Evolutionary conservation across 352 stramenopile species (phyloP).

Genomic region (Salisapilia sapeloensis): DNA sequence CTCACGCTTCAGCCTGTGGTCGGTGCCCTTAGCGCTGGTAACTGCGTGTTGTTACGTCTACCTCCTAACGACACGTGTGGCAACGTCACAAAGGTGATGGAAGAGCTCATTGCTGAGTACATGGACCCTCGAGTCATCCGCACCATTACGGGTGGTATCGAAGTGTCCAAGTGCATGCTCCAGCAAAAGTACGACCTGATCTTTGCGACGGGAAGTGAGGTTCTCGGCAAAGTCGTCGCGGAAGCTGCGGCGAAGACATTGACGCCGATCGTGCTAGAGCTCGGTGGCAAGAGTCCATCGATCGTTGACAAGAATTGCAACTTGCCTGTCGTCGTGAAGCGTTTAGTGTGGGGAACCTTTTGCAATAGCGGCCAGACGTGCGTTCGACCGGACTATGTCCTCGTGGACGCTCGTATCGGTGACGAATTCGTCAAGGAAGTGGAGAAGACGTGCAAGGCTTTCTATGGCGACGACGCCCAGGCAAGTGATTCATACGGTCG

Average conservation of each 20-base stretch:
- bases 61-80: constrained; percentile 64
- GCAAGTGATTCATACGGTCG: constrained; percentile 27
- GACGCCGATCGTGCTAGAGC: constrained; percentile 87
- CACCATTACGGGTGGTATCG: constrained; percentile 62
- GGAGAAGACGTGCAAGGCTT: constrained; percentile 14
- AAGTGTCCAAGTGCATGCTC: constrained; percentile 45
- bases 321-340: constrained; percentile 29
- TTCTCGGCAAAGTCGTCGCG: constrained; percentile 79
- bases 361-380: constrained; percentile 91
- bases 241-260: constrained; percentile 83
- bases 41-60: constrained; percentile 83
- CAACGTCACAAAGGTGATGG: constrained; percentile 27
- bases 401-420: constrained; percentile 63
- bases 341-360: constrained; percentile 76
- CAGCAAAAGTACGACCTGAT: constrained; percentile 66
- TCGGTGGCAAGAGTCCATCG: constrained; percentile 85
- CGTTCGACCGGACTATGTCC: constrained; percentile 86
- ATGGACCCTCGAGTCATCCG: constrained; percentile 43
- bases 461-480: constrained; percentile 41
- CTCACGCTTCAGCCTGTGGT: constrained; percentile 62
- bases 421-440: constrained; percentile 28
- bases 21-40: constrained; percentile 79
- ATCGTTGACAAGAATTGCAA: constrained; percentile 67
- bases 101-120: constrained; percentile 30
- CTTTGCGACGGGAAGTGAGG: constrained; percentile 47